phyloP scores from a whole-genome alignment of 768 basidiomycete species.

The Zangia roseola region DNA sequence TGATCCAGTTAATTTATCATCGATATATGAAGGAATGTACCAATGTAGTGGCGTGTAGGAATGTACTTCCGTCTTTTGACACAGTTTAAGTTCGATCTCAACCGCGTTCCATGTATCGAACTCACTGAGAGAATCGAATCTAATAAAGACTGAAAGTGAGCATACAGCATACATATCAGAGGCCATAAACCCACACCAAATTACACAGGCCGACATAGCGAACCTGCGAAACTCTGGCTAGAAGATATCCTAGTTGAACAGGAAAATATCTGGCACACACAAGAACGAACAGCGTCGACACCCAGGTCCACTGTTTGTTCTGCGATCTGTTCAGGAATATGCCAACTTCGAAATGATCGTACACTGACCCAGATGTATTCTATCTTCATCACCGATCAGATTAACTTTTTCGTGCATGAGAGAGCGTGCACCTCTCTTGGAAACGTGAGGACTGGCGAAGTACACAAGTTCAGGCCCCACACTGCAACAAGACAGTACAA shows the following conservation, averaged over 20 bases:
- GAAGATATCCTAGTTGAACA: too few relatives aligned
- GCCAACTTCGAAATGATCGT: not conserved
- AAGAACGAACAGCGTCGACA: conserved; percentile 1
- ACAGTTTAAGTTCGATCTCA: too few relatives aligned
- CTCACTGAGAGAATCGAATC: not conserved
- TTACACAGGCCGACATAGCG: conserved; percentile 5
- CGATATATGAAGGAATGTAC: not conserved
- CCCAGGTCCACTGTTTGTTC: conserved; percentile 3
- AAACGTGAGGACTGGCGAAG: not conserved
- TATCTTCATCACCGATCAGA: not conserved
- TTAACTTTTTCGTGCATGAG: not conserved
- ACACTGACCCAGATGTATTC: conserved; percentile 7
- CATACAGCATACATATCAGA: not conserved
- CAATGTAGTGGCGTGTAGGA: not conserved
- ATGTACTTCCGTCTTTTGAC: not conserved
- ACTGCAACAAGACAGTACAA: not conserved
- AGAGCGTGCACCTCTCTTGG: not conserved
- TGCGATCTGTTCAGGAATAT: not conserved
- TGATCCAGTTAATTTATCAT: too few relatives aligned
- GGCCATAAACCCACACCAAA: too few relatives aligned
- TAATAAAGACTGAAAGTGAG: not conserved
- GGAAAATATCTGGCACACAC: not conserved
- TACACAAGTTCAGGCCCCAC: not conserved
- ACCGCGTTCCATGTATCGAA: not conserved
- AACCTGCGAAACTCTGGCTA: not conserved